Base-by-base conservation (phyloP, 768 basidiomycete species). In the Dacryopinax primogenitus region DNA sequence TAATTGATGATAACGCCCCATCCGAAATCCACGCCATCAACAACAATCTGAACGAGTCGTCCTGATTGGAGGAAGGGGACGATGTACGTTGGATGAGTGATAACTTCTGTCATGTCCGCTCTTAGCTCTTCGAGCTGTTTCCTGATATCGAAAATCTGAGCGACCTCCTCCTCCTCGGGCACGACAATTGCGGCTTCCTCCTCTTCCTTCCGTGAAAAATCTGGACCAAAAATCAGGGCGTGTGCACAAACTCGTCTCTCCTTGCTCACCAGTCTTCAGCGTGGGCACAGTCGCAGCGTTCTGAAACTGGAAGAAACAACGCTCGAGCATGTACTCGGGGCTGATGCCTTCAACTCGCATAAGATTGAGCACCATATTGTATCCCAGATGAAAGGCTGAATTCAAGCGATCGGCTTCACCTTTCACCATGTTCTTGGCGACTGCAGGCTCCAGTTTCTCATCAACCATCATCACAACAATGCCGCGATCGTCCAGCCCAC, bases 391-490 rank as follows among this genome's bases (percentile, higher is more conserved):
- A 79, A 99, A 99, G 2, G 96, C 96, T 4, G 96, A 99, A 75
- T 98, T 93, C 62, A 99, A 79, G 61, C 94, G 81, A 74, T 99
- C 95, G 2, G 96, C 93, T 78, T 95, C 88, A 51, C 96, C 96
- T 75, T 97, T 98, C 71, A 99, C 88, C 96, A 99, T 99, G 63
- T 80, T 82, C 78, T 95, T 98, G 36, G 96, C 94, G 0, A 88
- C 84, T 1, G 83, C 74, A 0, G 96, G 94, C 71, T 98, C 96
- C 47, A 99, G 80, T 76, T 95, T 97, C 78, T 98, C 92, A 75
- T 98, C 96, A 73, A 89, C 90, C 96, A 99, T 98, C 92, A 99
- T 90, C 70, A 99, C 97, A 63, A 99, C 96, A 62, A 98, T 92
- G 64, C 96, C 96, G n/a, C 96, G 85, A 67, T 98, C 95, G 74